A percentile compares a stretch with the other conserved stretches of the same genome.
Conservation (phyloP, 2,329 filamentous ascomycete species). For the Aspergillus sp. region DNA sequence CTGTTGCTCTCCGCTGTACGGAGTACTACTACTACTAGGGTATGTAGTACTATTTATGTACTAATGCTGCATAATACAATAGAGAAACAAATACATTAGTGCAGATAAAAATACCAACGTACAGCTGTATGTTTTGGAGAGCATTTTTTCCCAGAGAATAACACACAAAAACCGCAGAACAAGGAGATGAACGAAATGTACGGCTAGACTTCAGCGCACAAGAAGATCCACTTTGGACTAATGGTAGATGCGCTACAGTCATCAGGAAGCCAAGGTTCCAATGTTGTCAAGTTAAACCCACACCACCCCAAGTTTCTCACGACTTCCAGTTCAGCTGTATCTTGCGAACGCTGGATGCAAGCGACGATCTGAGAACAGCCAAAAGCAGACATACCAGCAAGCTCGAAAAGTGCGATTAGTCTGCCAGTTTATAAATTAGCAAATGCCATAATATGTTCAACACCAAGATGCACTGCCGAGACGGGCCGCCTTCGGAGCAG, state of each 20-base stretch:
- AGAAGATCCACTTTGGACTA: conserved; percentile 75
- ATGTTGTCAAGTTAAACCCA: conserved; percentile 74
- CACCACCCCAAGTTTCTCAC: conserved; percentile 86
- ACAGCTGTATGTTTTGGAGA: no score
- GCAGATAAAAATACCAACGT: not conserved
- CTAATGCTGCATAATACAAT: not conserved
- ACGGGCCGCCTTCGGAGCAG: not conserved
- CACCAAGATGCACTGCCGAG: no score
- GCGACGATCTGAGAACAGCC: conserved; percentile 71
- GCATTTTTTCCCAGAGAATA: no score
- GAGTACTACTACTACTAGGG: no score
- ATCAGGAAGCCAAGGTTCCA: conserved; percentile 62
- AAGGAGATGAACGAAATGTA: not conserved
- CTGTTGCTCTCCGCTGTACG: no score
- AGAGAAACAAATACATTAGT: not conserved
- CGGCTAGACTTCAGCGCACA: conserved; percentile 73
- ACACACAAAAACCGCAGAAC: no score
- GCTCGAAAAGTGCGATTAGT: conserved; percentile 83
- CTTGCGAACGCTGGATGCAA: conserved; percentile 68
- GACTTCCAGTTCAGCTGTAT: conserved; percentile 55
- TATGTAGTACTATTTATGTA: not conserved
- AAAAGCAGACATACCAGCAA: conserved; percentile 66
- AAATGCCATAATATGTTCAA: not conserved
- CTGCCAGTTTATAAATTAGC: conserved; percentile 36
- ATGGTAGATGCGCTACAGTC: conserved; percentile 54